A percentile compares a stretch with the other conserved stretches of the same genome.
Evolutionary conservation across 176 grass and related monocot genomes (phyloP).

Genomic region (Musa itinerans): DNA sequence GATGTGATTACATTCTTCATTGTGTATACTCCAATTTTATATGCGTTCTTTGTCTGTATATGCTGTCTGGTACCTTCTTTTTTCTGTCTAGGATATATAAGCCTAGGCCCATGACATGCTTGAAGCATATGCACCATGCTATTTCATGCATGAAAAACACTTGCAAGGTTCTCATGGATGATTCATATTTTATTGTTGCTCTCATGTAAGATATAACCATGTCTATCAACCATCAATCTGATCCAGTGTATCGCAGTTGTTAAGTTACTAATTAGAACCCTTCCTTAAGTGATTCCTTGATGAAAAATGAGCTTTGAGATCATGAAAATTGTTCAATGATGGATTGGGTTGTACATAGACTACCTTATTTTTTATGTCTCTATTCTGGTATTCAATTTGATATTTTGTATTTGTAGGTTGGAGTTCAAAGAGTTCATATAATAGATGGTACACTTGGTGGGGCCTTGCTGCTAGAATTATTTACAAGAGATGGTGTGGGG

Average conservation of each 20-base stretch:
- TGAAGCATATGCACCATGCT: neutral
- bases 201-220: too few species aligned
- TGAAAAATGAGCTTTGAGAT: neutral
- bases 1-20: slow-evolving; percentile 6
- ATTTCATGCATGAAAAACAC: too few species aligned
- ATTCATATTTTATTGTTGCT: too few species aligned
- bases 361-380: neutral
- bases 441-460: slow-evolving; percentile 75
- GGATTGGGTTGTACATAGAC: neutral
- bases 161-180: too few species aligned
- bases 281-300: neutral
- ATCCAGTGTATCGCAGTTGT: neutral
- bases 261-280: neutral
- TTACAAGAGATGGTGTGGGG: slow-evolving; percentile 93
- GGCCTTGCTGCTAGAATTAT: slow-evolving; percentile 83
- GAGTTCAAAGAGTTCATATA: slow-evolving; percentile 95
- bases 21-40: too few species aligned
- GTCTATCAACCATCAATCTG: neutral
- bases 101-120: neutral
- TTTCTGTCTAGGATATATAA: slow-evolving; percentile 8
- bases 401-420: slow-evolving; percentile 39
- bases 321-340: neutral
- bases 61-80: slow-evolving; percentile 1
- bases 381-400: neutral
- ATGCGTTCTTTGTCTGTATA: slow-evolving; percentile 21